Evolutionary conservation across 2,329 filamentous ascomycete species (phyloP).

Genomic region (Pseudocercospora vitis): DNA sequence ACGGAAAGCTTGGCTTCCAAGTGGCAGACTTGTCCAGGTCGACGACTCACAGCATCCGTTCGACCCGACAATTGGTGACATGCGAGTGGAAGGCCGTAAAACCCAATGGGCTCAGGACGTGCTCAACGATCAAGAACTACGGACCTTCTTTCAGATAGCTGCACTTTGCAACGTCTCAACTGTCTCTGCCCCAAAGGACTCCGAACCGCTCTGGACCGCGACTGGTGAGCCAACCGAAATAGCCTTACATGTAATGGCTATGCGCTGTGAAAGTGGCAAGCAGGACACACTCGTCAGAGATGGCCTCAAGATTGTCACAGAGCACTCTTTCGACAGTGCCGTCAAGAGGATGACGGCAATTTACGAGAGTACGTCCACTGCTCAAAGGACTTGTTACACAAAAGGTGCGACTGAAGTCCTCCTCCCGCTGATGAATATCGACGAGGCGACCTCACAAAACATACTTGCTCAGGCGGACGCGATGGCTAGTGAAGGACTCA

Average conservation of each 20-base stretch:
- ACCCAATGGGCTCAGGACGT: constrained; percentile 39
- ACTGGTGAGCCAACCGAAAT: constrained; percentile 69
- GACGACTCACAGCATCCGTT: constrained; percentile 57
- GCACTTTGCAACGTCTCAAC: constrained; percentile 65
- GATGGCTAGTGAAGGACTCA: constrained; percentile 36
- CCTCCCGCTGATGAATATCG: constrained; percentile 31
- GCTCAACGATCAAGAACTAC: constrained; percentile 48
- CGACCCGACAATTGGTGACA: constrained; percentile 48
- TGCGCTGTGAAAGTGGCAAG: constrained; percentile 53
- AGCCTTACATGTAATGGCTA: constrained; percentile 70
- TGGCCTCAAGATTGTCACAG: constrained; percentile 26
- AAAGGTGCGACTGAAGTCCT: constrained; percentile 39
- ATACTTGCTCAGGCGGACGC: constrained; percentile 33
- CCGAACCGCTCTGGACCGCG: constrained; percentile 60
- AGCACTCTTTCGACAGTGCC: constrained; percentile 39
- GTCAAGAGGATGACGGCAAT: constrained; percentile 39
- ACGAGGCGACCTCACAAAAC: constrained; percentile 22
- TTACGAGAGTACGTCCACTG: constrained; percentile 23
- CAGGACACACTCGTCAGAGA: constrained; percentile 24
- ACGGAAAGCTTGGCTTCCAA: constrained; percentile 60
- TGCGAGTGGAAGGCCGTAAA: constrained; percentile 18
- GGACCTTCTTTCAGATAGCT: constrained; percentile 58
- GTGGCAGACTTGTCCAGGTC: constrained; percentile 58
- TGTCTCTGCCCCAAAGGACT: constrained; percentile 49
- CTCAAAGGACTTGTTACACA: constrained; percentile 31